Percentiles rank a stretch among this genome's conserved stretches.
These are phyloP conservation scores for Abrus precatorius DNA, from an alignment of 306 rosid species.

Conservation along the genomic window DNA sequence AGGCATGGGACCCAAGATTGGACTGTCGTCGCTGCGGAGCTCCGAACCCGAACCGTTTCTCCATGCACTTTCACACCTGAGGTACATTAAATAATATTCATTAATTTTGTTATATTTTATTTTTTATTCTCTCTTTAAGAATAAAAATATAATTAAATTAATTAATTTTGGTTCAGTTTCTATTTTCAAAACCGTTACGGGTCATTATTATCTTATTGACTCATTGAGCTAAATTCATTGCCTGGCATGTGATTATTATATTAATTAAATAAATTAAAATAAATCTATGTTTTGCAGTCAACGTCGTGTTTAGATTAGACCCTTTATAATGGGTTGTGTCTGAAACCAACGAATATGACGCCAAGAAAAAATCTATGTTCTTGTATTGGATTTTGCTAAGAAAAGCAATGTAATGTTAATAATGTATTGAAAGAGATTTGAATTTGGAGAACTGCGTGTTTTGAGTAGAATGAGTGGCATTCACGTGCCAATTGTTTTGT, in stretches of 20 bases:
- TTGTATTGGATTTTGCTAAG: neutral
- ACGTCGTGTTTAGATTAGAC: neutral
- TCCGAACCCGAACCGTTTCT: slow-evolving; percentile 59
- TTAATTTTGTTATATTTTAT: neutral
- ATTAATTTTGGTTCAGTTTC: neutral
- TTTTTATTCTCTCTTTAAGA: neutral
- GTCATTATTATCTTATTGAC: neutral
- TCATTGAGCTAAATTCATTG: neutral
- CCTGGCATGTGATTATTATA: neutral
- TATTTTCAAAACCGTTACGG: slow-evolving; percentile 2
- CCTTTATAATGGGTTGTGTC: neutral
- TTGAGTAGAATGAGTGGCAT: neutral
- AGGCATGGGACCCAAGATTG: slow-evolving; percentile 69
- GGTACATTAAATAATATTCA: slow-evolving; percentile 51
- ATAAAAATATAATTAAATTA: neutral
- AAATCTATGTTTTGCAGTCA: neutral
- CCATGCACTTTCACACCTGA: slow-evolving; percentile 63
- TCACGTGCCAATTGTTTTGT: slow-evolving; percentile 8
- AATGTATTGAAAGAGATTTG: too few species aligned
- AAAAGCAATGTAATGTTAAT: neutral
- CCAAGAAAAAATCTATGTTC: neutral
- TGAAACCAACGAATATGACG: neutral
- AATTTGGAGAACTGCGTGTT: slow-evolving; percentile 23
- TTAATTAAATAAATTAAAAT: neutral
- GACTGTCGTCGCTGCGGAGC: slow-evolving; percentile 68